These are phyloP conservation scores for Sisymbrium altissimum DNA, from an alignment of 345 rosid species.

Conservation along the genomic window DNA sequence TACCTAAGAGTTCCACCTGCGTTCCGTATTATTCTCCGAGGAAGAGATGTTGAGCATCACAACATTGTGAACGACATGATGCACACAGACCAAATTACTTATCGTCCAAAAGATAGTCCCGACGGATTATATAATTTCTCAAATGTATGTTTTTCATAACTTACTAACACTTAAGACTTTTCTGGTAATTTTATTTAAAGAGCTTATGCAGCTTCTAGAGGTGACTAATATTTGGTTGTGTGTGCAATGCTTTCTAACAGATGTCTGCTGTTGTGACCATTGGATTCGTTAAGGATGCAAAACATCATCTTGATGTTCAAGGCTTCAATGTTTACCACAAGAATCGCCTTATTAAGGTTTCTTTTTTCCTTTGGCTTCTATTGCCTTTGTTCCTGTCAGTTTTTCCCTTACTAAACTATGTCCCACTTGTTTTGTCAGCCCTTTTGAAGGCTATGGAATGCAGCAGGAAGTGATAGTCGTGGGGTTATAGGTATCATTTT, in stretches of 20 bases:
- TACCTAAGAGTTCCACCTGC: slow-evolving; percentile 73
- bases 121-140: slow-evolving; percentile 52
- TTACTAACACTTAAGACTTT: neutral
- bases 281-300: slow-evolving; percentile 98
- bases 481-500: slow-evolving; percentile 70
- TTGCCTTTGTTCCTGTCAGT: neutral
- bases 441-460: slow-evolving; percentile 98
- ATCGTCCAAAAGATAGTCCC: slow-evolving; percentile 59
- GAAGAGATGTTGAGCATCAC: slow-evolving; percentile 91
- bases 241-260: slow-evolving; percentile 49
- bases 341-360: slow-evolving; percentile 91
- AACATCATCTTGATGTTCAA: slow-evolving; percentile 81
- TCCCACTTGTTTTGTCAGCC: slow-evolving; percentile 51
- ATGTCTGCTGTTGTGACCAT: slow-evolving; percentile 72
- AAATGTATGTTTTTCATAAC: slow-evolving; percentile 41
- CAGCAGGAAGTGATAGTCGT: slow-evolving; percentile 94
- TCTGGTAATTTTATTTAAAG: neutral
- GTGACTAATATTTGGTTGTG: no score
- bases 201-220: neutral
- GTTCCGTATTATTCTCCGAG: slow-evolving; percentile 87
- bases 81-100: slow-evolving; percentile 58
- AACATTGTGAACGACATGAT: slow-evolving; percentile 97
- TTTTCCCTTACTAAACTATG: neutral
- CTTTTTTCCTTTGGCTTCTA: slow-evolving; percentile 1
- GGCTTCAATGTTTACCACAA: slow-evolving; percentile 95